A percentile compares a stretch with the other conserved stretches of the same genome.
Evolutionary conservation across 768 basidiomycete genomes (phyloP).

Genomic region (Pulveroboletus sp.): DNA sequence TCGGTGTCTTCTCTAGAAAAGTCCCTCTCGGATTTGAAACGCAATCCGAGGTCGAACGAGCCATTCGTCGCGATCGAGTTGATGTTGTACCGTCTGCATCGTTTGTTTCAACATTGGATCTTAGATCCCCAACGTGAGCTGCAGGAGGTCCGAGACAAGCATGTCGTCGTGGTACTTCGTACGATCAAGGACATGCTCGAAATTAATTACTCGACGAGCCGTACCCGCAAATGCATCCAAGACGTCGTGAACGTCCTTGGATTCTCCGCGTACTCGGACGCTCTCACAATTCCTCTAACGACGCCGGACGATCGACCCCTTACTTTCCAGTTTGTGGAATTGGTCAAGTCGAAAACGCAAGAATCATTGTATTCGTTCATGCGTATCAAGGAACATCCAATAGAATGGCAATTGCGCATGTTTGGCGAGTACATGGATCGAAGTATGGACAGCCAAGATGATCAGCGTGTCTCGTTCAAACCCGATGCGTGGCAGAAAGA

Average conservation of each 20-base stretch:
- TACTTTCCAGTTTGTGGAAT: slow-evolving; percentile 53
- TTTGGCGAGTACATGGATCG: slow-evolving; percentile 75
- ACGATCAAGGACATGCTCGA: slow-evolving; percentile 45
- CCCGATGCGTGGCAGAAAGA: slow-evolving; percentile 72
- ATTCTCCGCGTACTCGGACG: slow-evolving; percentile 38
- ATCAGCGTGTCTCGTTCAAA: slow-evolving; percentile 57
- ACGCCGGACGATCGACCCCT: slow-evolving; percentile 30
- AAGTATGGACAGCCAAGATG: slow-evolving; percentile 60
- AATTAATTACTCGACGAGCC: slow-evolving; percentile 26
- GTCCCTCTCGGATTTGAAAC: slow-evolving; percentile 37
- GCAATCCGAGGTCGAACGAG: slow-evolving; percentile 44
- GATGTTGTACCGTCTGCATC: slow-evolving; percentile 50
- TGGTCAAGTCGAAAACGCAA: slow-evolving; percentile 46
- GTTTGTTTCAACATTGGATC: slow-evolving; percentile 53
- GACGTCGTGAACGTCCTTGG: slow-evolving; percentile 46
- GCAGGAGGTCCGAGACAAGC: slow-evolving; percentile 40
- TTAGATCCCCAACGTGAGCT: slow-evolving; percentile 40
- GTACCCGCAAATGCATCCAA: slow-evolving; percentile 35
- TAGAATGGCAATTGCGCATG: slow-evolving; percentile 64
- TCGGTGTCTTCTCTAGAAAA: slow-evolving; percentile 27
- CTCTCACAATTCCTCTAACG: slow-evolving; percentile 12
- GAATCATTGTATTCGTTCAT: slow-evolving; percentile 47
- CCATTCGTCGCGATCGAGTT: slow-evolving; percentile 49
- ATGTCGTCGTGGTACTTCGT: slow-evolving; percentile 46
- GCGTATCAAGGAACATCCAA: slow-evolving; percentile 52